These are phyloP conservation scores for Leucocoprinus leucothites DNA, from an alignment of 768 basidiomycete genomes.

Conservation along the genomic window DNA sequence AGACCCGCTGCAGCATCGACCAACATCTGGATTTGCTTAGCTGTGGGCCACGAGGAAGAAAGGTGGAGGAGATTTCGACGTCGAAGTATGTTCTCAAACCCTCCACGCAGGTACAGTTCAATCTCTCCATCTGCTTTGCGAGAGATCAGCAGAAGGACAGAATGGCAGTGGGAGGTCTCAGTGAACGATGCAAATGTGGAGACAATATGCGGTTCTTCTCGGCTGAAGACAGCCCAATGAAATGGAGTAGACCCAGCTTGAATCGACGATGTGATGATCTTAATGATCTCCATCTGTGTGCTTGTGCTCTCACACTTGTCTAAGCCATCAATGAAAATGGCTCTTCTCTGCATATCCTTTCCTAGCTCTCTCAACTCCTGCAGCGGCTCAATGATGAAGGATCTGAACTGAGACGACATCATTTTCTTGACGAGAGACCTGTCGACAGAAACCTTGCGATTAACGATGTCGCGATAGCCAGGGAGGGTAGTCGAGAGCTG, in stretches of 20 bases:
- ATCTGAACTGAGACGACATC: too few species aligned
- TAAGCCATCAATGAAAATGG: not conserved
- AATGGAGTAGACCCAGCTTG: not conserved
- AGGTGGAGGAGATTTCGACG: not conserved
- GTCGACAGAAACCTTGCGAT: too few species aligned
- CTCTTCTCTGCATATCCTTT: not conserved
- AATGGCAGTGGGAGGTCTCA: not conserved
- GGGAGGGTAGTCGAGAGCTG: too few species aligned
- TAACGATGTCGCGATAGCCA: too few species aligned
- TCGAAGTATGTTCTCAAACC: not conserved
- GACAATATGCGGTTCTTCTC: not conserved
- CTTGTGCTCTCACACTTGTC: not conserved
- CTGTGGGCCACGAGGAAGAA: not conserved
- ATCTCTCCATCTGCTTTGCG: not conserved
- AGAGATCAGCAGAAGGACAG: not conserved
- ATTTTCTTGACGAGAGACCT: too few species aligned
- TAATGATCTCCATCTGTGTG: not conserved
- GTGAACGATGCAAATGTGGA: not conserved
- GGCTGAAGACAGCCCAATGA: slow-evolving; percentile 7
- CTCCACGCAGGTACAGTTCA: not conserved
- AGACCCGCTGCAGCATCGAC: not conserved
- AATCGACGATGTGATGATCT: not conserved
- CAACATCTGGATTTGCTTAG: not conserved
- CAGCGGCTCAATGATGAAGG: too few species aligned
- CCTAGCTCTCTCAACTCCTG: not conserved